These are phyloP conservation scores for Buddleja alternifolia DNA, from an alignment of 257 asterid genomes.

Conservation along the genomic window DNA sequence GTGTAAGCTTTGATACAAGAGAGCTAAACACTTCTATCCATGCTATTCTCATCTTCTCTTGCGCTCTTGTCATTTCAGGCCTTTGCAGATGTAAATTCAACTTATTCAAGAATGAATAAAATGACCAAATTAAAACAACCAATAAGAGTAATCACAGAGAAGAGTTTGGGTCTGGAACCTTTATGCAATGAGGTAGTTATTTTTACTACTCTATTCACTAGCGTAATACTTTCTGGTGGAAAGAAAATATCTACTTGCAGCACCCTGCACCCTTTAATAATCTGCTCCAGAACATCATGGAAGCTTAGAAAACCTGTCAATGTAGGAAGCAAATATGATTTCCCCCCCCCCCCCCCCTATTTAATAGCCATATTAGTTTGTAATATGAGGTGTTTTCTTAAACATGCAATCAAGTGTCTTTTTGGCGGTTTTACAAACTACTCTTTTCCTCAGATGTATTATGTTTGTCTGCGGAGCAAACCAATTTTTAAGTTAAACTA, in stretches of 20 bases:
- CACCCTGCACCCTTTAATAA: background rate
- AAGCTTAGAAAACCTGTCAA: background rate
- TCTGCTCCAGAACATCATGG: background rate
- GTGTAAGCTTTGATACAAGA: constrained; percentile 50
- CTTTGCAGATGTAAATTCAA: constrained; percentile 57
- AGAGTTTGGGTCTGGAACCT: constrained; percentile 68
- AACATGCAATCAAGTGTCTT: background rate
- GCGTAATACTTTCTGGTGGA: background rate
- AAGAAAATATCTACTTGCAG: background rate
- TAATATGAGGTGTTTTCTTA: background rate
- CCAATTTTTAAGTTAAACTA: too few species aligned
- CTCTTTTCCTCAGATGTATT: background rate
- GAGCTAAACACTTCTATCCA: background rate
- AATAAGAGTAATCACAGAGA: constrained; percentile 49
- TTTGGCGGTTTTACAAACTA: background rate
- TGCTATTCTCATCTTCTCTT: constrained; percentile 19
- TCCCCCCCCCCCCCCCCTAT: background rate
- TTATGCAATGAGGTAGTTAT: constrained; percentile 59
- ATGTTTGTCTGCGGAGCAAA: background rate
- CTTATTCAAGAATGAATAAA: constrained; percentile 45
- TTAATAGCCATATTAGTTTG: background rate
- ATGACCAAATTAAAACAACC: constrained; percentile 46
- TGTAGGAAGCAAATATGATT: background rate
- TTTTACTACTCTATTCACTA: background rate
- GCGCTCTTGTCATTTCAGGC: constrained; percentile 55